Evolutionary conservation across 805 yeast species (phyloP).

Genomic region (Kazachstania psychrophila): DNA sequence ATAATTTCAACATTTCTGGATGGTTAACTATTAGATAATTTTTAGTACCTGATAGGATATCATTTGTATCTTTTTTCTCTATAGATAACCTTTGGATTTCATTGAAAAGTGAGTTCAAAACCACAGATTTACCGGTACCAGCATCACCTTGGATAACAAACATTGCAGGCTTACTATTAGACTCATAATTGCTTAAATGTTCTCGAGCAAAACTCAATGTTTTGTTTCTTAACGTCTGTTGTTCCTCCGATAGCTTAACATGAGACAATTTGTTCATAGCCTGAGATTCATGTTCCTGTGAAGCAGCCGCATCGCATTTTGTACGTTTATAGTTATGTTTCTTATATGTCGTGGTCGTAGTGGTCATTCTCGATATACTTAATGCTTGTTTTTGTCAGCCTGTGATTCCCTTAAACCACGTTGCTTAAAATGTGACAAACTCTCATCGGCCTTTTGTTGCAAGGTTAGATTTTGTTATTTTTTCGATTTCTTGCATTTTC

Average conservation of each 20-base stretch:
- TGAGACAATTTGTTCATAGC: constrained; percentile 34
- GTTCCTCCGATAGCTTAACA: constrained; percentile 33
- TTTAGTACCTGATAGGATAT: constrained; percentile 24
- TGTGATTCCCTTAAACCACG: too few species aligned
- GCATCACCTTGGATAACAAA: constrained; percentile 41
- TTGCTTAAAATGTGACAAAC: too few species aligned
- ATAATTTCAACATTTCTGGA: constrained; percentile 40
- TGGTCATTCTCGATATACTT: background rate
- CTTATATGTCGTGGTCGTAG: background rate
- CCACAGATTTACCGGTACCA: constrained; percentile 41
- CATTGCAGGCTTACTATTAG: constrained; percentile 26
- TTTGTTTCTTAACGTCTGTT: constrained; percentile 22
- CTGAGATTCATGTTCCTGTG: constrained; percentile 22
- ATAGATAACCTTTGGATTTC: constrained; percentile 32
- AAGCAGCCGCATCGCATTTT: constrained; percentile 33
- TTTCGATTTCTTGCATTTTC: too few species aligned
- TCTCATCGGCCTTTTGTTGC: too few species aligned
- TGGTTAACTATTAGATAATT: constrained; percentile 38
- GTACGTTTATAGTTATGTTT: constrained; percentile 1
- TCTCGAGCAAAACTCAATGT: constrained; percentile 27
- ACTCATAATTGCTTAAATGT: constrained; percentile 12
- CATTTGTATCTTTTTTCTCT: constrained; percentile 6
- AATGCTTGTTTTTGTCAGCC: too few species aligned
- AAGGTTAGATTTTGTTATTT: too few species aligned
- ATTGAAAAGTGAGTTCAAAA: constrained; percentile 36